A percentile compares a stretch with the other conserved stretches of the same genome.
These are phyloP conservation scores for Termitomyces sp. DNA, from an alignment of 768 basidiomycete species.

Conservation along the genomic window DNA sequence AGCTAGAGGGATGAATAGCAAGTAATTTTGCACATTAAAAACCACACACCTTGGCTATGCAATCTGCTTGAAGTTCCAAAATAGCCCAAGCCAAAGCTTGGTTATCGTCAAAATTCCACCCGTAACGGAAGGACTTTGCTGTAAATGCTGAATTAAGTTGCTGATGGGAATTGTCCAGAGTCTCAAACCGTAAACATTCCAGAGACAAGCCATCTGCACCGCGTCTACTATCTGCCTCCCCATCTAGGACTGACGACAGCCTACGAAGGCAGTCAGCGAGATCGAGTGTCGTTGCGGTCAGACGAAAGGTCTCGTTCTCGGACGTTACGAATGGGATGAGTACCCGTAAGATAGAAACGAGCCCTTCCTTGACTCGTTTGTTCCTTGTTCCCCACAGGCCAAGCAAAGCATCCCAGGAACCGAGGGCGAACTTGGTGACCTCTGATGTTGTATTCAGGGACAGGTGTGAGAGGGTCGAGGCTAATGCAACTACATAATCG, in stretches of 20 bases:
- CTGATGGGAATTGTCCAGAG: constrained; percentile 19
- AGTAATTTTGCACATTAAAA: not conserved
- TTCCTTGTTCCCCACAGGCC: constrained; percentile 79
- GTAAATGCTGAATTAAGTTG: constrained; percentile 42
- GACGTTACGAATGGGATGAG: constrained; percentile 70
- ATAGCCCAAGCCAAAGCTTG: constrained; percentile 80
- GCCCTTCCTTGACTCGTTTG: constrained; percentile 69
- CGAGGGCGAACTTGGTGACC: constrained; percentile 56
- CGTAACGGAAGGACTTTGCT: constrained; percentile 66
- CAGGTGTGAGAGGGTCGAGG: constrained; percentile 68
- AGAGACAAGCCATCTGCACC: constrained; percentile 64
- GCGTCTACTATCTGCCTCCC: constrained; percentile 62
- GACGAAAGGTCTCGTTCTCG: constrained; percentile 19
- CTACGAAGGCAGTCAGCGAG: constrained; percentile 45
- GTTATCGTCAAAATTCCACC: constrained; percentile 62
- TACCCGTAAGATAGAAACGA: constrained; percentile 68
- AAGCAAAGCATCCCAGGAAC: constrained; percentile 62
- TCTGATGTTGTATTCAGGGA: constrained; percentile 67
- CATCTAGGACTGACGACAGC: constrained; percentile 54
- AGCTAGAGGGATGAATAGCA: constrained; percentile 38
- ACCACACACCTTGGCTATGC: constrained; percentile 55
- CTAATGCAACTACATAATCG: constrained; percentile 67
- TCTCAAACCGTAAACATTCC: constrained; percentile 59
- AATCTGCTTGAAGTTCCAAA: constrained; percentile 79
- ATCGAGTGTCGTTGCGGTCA: constrained; percentile 25